Evolutionary conservation across 345 rosid genomes (phyloP), one percentile per base, ranked within the genome.

Genomic region (Gossypium turneri): DNA sequence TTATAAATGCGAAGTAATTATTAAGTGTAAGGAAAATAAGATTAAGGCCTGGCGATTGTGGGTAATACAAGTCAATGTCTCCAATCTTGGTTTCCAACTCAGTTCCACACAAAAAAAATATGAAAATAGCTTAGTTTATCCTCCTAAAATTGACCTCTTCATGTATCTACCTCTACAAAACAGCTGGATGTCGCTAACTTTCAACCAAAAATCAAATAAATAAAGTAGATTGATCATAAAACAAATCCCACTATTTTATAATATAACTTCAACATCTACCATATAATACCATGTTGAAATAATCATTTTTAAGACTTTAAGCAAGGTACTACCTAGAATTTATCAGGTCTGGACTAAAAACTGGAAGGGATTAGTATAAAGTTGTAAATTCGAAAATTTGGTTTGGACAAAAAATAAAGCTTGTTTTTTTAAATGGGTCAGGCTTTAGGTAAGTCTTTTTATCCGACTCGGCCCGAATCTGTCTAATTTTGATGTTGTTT

Each of bases 121-220:
- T 15, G 52, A 1, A 13, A 1, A 0, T 48, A 19, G 25, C 17
- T 44, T 44, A 47, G 8, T 6, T 47, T 15, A 47, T 12, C 56
- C 1, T 22, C 71, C 29, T 19, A 59, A 59, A 47, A 2, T 24
- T 47, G 57, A 67, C 56, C 19, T 12, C 17, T 6, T 66, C 2
- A 13, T 67, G 6, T 25, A 15, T 0, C 12, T 19, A n/a, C 10
- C 27, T 22, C 48, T 29, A 52, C 0, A 52, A 70, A 52, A 70
- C 73, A 70, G 73, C 73, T 70, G 73, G 60, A 70, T 70, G 25
- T n/a, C 61, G 61, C 73, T 70, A 70, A 51, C 44, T 2, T 50
- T 51, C 43, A 27, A 52, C 60, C 17, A 16, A 13, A 15, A 13
- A 65, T 65, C 24, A 16, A 68, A 24, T 8, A 25, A 15, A 45